Conservation (phyloP, 2,329 filamentous ascomycete species). For the Gaeumannomyces tritici region DNA sequence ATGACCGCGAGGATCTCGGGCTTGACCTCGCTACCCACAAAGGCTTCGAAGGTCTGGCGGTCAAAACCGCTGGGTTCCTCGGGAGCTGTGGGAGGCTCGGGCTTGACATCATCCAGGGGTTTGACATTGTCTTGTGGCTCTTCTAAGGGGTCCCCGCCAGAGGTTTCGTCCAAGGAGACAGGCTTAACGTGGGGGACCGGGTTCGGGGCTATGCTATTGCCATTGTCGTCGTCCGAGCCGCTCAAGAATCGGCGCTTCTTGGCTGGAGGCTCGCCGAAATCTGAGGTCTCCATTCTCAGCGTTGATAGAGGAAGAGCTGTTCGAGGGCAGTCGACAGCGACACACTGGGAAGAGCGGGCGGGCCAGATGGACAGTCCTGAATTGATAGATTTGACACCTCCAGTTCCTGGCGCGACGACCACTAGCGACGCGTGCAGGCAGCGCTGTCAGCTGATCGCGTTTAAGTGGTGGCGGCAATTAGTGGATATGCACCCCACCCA, state of each 20-base stretch:
- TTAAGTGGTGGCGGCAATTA: constrained; percentile 6
- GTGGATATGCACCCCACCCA: neutral
- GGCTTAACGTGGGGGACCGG: neutral
- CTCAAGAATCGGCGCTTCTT: constrained; percentile 21
- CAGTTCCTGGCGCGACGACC: constrained; percentile 11
- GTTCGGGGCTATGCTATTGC: neutral
- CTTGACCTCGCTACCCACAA: constrained; percentile 48
- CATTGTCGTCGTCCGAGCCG: constrained; percentile 2
- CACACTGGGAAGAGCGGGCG: neutral
- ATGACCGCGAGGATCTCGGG: constrained; percentile 38
- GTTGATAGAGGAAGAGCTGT: too few species aligned
- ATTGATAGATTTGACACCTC: neutral
- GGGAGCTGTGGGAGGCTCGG: neutral
- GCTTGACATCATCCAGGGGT: constrained; percentile 31
- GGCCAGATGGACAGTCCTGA: neutral
- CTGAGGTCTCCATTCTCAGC: constrained; percentile 25
- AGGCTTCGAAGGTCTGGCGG: constrained; percentile 44
- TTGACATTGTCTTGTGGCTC: too few species aligned
- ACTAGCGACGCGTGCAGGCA: constrained; percentile 19
- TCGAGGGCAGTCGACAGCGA: neutral
- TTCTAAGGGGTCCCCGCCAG: constrained; percentile 9
- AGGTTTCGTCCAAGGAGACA: neutral
- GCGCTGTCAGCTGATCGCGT: constrained; percentile 29
- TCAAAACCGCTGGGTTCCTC: constrained; percentile 34
- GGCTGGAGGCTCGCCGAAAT: constrained; percentile 22